Percentiles rank a stretch among this genome's conserved stretches.
Conservation (phyloP, 2,329 filamentous ascomycete species). For the Chaetoscypha palmicola region DNA sequence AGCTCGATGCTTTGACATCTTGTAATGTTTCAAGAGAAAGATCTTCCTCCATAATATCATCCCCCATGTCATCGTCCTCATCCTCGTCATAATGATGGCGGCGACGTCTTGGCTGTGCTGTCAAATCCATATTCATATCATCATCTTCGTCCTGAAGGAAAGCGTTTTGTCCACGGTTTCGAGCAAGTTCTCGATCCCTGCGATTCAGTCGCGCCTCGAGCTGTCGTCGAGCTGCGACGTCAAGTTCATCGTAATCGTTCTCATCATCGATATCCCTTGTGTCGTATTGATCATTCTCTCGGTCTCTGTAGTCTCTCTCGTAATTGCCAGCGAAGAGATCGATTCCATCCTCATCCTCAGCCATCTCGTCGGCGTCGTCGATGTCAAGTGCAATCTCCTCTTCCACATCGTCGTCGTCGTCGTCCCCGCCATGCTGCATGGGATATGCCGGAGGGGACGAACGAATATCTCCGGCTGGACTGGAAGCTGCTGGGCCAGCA, state of each 20-base stretch:
- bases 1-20: conserved; percentile 85
- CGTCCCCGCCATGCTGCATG: conserved; percentile 59
- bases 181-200: conserved; percentile 64
- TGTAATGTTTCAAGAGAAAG: conserved; percentile 83
- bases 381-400: conserved; percentile 66
- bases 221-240: conserved; percentile 57
- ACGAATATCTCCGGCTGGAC: conserved; percentile 47
- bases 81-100: conserved; percentile 93
- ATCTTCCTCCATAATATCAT: conserved; percentile 93
- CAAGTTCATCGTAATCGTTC: conserved; percentile 64
- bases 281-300: conserved; percentile 64
- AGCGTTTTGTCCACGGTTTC: conserved; percentile 61
- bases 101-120: conserved; percentile 74
- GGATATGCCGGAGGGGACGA: conserved; percentile 56
- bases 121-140: conserved; percentile 76
- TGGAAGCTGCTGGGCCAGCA: conserved; percentile 46
- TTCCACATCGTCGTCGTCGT: conserved; percentile 65
- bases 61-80: conserved; percentile 82
- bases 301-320: conserved; percentile 62
- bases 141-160: conserved; percentile 74
- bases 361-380: conserved; percentile 73
- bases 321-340: conserved; percentile 71
- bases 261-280: conserved; percentile 70
- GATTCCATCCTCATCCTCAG: conserved; percentile 74
- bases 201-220: conserved; percentile 68